These are phyloP conservation scores for Pezicula carpinea DNA, from an alignment of 2,329 filamentous ascomycete species.

Conservation along the genomic window DNA sequence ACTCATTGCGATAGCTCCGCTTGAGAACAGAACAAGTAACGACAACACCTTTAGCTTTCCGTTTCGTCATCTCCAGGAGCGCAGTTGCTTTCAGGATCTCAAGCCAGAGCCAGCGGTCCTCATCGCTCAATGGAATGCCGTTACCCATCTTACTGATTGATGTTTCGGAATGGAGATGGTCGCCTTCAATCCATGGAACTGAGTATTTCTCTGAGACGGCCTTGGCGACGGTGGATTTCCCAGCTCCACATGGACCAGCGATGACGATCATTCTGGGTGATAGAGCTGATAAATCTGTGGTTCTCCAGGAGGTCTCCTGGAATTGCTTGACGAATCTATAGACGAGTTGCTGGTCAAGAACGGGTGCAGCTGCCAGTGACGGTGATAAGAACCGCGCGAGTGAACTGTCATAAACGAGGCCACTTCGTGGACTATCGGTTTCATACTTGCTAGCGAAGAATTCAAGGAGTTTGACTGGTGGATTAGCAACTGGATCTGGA, in stretches of 20 bases:
- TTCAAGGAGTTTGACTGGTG: conserved; percentile 47
- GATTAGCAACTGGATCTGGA: conserved; percentile 43
- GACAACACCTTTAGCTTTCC: conserved; percentile 25
- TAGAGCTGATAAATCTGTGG: not conserved
- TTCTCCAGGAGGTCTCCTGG: conserved; percentile 8
- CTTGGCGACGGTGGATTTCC: conserved; percentile 34
- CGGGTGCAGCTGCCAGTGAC: conserved; percentile 6
- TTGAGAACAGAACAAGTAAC: conserved; percentile 37
- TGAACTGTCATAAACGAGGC: conserved; percentile 10
- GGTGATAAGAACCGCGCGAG: conserved; percentile 11
- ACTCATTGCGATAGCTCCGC: conserved; percentile 28
- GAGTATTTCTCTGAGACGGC: conserved; percentile 25
- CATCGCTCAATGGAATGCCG: conserved; percentile 28
- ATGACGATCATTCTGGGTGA: conserved; percentile 27
- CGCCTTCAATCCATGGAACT: conserved; percentile 36
- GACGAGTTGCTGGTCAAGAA: conserved; percentile 11
- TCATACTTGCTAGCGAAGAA: conserved; percentile 47
- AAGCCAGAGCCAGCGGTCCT: conserved; percentile 30
- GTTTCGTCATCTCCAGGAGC: conserved; percentile 21
- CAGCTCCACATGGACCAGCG: conserved; percentile 36
- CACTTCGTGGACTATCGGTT: conserved; percentile 31
- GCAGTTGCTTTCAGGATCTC: conserved; percentile 21
- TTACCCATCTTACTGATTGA: conserved; percentile 30
- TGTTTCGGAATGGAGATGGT: conserved; percentile 30
- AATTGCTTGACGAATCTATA: conserved; percentile 12